A percentile compares a stretch with the other conserved stretches of the same genome.
These are phyloP conservation scores for Neurospora africana DNA, from an alignment of 495 filamentous ascomycete species.

Conservation along the genomic window DNA sequence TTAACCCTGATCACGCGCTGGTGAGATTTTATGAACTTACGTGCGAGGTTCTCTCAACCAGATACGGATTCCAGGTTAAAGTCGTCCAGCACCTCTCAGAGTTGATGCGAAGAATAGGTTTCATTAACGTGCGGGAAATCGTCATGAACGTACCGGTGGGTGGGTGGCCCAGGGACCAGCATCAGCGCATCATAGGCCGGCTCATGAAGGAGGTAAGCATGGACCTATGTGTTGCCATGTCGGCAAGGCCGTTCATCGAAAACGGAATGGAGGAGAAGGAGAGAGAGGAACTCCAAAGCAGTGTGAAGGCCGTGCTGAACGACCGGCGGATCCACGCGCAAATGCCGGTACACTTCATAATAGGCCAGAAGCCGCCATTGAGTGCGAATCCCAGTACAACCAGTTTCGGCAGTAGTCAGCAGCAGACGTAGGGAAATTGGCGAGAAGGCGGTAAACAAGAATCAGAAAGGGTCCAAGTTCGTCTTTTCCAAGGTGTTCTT, in stretches of 20 bases:
- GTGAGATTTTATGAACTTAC: constrained; percentile 27
- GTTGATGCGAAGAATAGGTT: constrained; percentile 34
- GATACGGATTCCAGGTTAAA: constrained; percentile 36
- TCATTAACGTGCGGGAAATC: constrained; percentile 40
- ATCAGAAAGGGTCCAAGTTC: neutral
- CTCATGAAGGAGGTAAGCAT: constrained; percentile 39
- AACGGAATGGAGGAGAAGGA: constrained; percentile 30
- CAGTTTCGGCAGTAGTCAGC: neutral
- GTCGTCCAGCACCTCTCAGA: constrained; percentile 28
- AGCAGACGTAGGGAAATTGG: neutral
- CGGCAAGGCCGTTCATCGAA: constrained; percentile 43
- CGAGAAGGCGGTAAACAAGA: neutral
- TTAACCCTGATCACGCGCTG: constrained; percentile 36
- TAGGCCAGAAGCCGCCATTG: constrained; percentile 31
- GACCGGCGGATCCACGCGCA: constrained; percentile 30
- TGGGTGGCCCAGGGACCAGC: constrained; percentile 47
- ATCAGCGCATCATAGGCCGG: constrained; percentile 47
- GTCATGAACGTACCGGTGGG: constrained; percentile 50
- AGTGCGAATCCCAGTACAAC: neutral
- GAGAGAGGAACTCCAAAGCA: constrained; percentile 21
- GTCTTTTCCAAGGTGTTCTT: neutral
- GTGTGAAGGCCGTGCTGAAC: constrained; percentile 17
- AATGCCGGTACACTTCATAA: constrained; percentile 32
- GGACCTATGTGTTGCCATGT: constrained; percentile 45
- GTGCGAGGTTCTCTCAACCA: constrained; percentile 15